These are phyloP conservation scores for Chytriomyces sp. DNA, from an alignment of 192 early-diverging fungal species.

Conservation along the genomic window DNA sequence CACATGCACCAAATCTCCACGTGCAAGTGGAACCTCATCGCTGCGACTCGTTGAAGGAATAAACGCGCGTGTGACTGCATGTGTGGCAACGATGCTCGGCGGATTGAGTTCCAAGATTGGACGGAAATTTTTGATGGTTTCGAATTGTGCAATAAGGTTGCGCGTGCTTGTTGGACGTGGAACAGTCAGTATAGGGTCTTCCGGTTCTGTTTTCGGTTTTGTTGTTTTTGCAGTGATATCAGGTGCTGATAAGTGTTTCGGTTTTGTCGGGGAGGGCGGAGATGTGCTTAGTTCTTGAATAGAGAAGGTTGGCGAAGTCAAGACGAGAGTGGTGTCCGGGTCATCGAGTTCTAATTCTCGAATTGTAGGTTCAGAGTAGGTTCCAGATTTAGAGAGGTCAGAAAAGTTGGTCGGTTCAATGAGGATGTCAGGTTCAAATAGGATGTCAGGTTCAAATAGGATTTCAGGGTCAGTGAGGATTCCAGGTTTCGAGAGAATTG, in stretches of 20 bases:
- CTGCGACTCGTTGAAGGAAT: neutral
- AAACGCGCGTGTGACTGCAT: neutral
- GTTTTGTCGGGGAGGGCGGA: neutral
- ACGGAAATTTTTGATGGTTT: neutral
- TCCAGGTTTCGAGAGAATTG: too few relatives aligned
- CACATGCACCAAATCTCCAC: constrained; percentile 3
- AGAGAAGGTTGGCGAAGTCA: neutral
- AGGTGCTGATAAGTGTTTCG: neutral
- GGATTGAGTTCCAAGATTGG: neutral
- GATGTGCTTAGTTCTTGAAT: neutral
- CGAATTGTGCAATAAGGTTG: neutral
- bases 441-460: neutral
- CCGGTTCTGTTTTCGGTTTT: neutral
- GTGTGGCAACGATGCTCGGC: neutral
- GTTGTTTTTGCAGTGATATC: neutral
- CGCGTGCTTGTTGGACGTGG: constrained; percentile 6
- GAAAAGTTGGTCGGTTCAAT: neutral
- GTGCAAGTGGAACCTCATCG: neutral
- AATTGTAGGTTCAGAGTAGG: too few relatives aligned
- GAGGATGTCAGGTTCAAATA: neutral
- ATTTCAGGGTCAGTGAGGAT: too few relatives aligned
- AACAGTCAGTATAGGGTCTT: neutral
- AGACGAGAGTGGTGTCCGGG: neutral
- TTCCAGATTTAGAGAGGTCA: neutral
- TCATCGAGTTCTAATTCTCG: too few relatives aligned